These are phyloP conservation scores for Fusarium illudens DNA, from an alignment of 2,329 filamentous ascomycete species.

Conservation along the genomic window DNA sequence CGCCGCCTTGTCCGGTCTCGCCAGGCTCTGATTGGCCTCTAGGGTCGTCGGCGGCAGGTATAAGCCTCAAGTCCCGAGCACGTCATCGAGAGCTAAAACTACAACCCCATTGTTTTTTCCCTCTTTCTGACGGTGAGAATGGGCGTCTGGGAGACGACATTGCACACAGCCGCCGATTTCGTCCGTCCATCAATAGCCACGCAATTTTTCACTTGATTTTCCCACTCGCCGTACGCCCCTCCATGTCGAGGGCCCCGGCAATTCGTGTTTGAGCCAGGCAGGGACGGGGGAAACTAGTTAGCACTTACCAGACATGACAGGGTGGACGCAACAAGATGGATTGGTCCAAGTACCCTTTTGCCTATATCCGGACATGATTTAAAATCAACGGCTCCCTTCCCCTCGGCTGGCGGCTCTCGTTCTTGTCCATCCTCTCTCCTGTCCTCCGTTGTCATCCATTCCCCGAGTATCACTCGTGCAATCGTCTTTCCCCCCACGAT, in stretches of 20 bases:
- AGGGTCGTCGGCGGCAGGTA: slow-evolving; percentile 40
- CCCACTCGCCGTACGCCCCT: slow-evolving; percentile 24
- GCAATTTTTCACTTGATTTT: slow-evolving; percentile 37
- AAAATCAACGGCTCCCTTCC: slow-evolving; percentile 30
- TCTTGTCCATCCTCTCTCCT: slow-evolving; percentile 10
- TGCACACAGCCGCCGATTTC: slow-evolving; percentile 32
- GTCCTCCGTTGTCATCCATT: slow-evolving; percentile 8
- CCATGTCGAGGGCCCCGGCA: slow-evolving; percentile 25
- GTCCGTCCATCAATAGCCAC: slow-evolving; percentile 35
- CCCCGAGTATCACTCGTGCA: slow-evolving; percentile 24
- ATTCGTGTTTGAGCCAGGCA: slow-evolving; percentile 21
- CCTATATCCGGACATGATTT: slow-evolving; percentile 23
- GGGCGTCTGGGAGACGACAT: slow-evolving; percentile 14
- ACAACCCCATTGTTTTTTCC: slow-evolving; percentile 40
- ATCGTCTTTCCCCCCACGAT: slow-evolving; percentile 43
- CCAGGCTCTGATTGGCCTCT: slow-evolving; percentile 38
- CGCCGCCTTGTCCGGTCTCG: slow-evolving; percentile 16
- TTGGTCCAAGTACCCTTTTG: slow-evolving; percentile 18
- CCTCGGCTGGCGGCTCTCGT: slow-evolving; percentile 3
- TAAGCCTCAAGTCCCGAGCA: slow-evolving; percentile 47
- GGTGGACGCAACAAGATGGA: slow-evolving; percentile 39
- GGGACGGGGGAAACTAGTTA: slow-evolving; percentile 28
- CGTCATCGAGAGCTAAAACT: slow-evolving; percentile 46
- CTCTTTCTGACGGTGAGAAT: slow-evolving; percentile 30
- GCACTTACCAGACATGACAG: slow-evolving; percentile 30